Evolutionary conservation across 1,284 basidiomycete species (phyloP).

Genomic region (Puccinia coronata): DNA sequence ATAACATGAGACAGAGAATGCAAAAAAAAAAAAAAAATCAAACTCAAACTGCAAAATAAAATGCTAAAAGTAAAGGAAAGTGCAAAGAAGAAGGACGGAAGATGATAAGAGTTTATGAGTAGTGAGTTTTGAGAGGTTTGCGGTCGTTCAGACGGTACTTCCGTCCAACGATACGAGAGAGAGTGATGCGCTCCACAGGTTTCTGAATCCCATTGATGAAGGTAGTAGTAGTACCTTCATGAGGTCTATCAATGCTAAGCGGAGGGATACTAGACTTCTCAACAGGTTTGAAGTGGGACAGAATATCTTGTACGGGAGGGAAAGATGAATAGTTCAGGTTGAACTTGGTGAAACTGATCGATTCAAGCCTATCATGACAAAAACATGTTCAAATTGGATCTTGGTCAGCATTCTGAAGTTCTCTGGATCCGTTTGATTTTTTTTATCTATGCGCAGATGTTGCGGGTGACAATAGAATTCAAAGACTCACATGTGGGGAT

Average conservation of each 20-base stretch:
- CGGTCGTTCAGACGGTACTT: constrained; percentile 9
- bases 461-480: not conserved
- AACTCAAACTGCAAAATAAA: too few species aligned
- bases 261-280: not conserved
- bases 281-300: not conserved
- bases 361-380: not conserved
- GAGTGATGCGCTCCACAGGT: not conserved
- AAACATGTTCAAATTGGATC: not conserved
- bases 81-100: too few species aligned
- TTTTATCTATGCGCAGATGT: too few species aligned
- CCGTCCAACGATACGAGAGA: constrained; percentile 11
- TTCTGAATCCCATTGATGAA: not conserved
- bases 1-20: too few species aligned
- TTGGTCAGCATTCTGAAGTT: too few species aligned
- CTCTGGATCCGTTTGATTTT: not conserved
- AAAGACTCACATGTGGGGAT: constrained; percentile 10
- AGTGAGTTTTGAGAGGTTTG: too few species aligned
- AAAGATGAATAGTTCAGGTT: not conserved
- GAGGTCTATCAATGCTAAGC: not conserved
- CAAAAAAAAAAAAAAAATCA: too few species aligned
- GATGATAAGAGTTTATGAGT: too few species aligned
- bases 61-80: too few species aligned
- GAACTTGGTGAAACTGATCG: constrained; percentile 25
- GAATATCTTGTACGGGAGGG: not conserved
- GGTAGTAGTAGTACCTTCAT: not conserved